These are phyloP conservation scores for Phragmites australis DNA, from an alignment of 176 grass and related monocot species.

Conservation along the genomic window DNA sequence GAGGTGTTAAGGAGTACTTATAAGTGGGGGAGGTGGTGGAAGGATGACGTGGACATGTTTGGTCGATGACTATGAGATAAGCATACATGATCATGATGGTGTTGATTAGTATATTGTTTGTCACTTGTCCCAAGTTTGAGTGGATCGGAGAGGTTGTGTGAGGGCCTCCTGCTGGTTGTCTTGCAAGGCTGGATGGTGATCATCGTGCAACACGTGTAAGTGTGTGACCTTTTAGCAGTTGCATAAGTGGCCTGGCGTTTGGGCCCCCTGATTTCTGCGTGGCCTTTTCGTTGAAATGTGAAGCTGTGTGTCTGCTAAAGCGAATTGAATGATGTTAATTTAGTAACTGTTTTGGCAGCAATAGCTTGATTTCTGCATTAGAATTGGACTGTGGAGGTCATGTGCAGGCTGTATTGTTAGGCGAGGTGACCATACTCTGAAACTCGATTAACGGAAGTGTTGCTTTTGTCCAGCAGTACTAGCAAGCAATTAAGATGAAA, in stretches of 20 bases:
- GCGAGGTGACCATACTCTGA: no score
- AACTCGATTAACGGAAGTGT: no score
- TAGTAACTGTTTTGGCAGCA: no score
- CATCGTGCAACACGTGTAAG: not conserved
- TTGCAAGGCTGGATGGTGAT: not conserved
- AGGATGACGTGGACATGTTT: constrained; percentile 41
- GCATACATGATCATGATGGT: constrained; percentile 25
- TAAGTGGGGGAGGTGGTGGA: constrained; percentile 33
- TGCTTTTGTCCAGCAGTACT: no score
- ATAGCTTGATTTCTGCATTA: no score
- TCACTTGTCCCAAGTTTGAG: not conserved
- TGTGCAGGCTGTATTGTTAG: no score
- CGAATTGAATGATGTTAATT: no score
- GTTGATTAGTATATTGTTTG: constrained; percentile 17
- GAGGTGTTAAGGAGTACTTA: constrained; percentile 31
- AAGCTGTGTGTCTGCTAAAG: not conserved
- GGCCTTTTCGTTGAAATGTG: not conserved
- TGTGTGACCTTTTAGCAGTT: not conserved
- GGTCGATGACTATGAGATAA: constrained; percentile 39
- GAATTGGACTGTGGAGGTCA: no score
- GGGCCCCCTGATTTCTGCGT: not conserved
- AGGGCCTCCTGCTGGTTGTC: not conserved
- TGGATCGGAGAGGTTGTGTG: constrained; percentile 19
- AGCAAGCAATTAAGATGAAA: no score
- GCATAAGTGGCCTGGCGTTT: not conserved